Base-by-base conservation (phyloP, 2,329 filamentous ascomycete species). In the Ophiostoma montium region DNA sequence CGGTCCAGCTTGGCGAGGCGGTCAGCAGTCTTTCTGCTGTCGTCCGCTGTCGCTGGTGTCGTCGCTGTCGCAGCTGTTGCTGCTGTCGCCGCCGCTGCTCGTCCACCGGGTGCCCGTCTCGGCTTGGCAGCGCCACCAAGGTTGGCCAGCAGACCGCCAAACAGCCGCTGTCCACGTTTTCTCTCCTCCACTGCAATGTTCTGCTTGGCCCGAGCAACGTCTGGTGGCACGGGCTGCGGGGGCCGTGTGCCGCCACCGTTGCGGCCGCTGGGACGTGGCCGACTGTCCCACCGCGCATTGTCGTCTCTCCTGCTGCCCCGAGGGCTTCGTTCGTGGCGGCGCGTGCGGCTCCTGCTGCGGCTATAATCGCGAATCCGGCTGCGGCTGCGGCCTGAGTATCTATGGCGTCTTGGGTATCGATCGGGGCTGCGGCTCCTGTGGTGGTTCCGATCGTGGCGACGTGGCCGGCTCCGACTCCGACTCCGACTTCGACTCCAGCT, bases 91-190 rank as follows among this genome's bases (percentile, higher is more conserved):
- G 12, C 76, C 56, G 67, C 72, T 68, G 39, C n/a, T 10, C 48
- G 81, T 15, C 23, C 19, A 12, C 15, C 23, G 5, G 23, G 5
- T 27, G 23, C 23, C 5, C 13, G 23, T n/a, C 66, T 90, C 10
- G 21, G 23, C 12, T 23, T n/a, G n/a, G 39, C 8, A 16, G 39
- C 23, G 15, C 23, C 23, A 15, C 39, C 15, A 10, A 94, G 72
- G 35, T 84, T 86, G 62, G 75, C 85, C 52, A 92, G 70, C 50
- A 94, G 67, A 33, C 82, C 85, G 53, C 90, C 89, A 61, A 95
- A 95, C 53, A 96, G 71, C 48, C 90, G 77, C 64, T 85, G 83
- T 19, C 86, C 85, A 35, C 90, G 82, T 62, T 85, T 87, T 63
- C 82, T 86, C 62, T 96, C 90, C 59, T 94, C 84, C 50, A 80